Evolutionary conservation across 2,329 filamentous ascomycete species (phyloP).

Genomic region (Chaetomium globosum): DNA sequence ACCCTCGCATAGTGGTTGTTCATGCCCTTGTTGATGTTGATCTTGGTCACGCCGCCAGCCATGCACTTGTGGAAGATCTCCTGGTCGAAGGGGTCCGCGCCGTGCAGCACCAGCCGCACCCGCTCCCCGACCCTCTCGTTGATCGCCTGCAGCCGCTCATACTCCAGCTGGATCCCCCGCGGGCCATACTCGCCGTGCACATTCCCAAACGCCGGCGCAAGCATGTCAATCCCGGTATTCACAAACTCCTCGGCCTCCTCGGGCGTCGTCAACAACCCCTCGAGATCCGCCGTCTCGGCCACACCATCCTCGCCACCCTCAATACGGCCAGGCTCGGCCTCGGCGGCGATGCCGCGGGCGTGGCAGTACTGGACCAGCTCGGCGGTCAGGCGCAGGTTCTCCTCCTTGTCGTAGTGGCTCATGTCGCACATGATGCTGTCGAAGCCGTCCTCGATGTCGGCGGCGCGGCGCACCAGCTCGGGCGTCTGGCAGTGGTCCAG

Average conservation of each 20-base stretch:
- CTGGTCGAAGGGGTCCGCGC: constrained; percentile 52
- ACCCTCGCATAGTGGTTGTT: constrained; percentile 52
- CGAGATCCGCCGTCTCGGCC: constrained; percentile 56
- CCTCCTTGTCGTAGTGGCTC: constrained; percentile 68
- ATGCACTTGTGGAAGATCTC: constrained; percentile 51
- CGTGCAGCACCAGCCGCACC: constrained; percentile 53
- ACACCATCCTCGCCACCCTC: constrained; percentile 70
- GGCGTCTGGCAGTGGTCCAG: constrained; percentile 68
- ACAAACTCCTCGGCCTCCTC: constrained; percentile 73
- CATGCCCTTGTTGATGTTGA: constrained; percentile 58
- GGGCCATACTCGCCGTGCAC: constrained; percentile 74
- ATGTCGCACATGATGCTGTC: constrained; percentile 77
- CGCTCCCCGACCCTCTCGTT: constrained; percentile 49
- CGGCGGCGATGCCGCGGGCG: constrained; percentile 64
- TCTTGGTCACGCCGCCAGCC: constrained; percentile 50
- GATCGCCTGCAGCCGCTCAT: constrained; percentile 52
- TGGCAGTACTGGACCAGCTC: constrained; percentile 67
- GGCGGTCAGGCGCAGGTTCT: constrained; percentile 63
- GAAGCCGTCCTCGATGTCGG: constrained; percentile 61
- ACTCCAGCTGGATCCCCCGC: constrained; percentile 64
- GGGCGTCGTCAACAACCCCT: constrained; percentile 62
- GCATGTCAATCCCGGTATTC: constrained; percentile 70
- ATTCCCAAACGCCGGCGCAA: constrained; percentile 76
- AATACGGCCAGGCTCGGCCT: constrained; percentile 66
- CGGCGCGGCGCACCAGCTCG: constrained; percentile 62